Conservation (phyloP, 2,329 filamentous ascomycete genomes). For the Microcera coccophila region DNA sequence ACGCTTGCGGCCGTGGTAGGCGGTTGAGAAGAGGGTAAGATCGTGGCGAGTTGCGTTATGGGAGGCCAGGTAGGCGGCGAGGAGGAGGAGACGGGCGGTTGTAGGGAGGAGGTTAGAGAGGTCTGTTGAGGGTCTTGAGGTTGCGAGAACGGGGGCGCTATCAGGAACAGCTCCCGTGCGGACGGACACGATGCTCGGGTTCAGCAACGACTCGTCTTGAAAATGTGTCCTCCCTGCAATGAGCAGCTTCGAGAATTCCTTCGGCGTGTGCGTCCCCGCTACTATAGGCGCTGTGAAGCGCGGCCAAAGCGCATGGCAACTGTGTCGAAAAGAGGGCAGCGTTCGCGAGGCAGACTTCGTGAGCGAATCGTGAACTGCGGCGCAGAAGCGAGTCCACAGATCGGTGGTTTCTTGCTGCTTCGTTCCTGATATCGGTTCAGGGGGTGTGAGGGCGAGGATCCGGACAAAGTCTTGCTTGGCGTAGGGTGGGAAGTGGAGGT, state of each 20-base stretch:
- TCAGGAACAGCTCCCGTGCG: slow-evolving; percentile 10
- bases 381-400: slow-evolving; percentile 76
- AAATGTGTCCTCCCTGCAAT: slow-evolving; percentile 66
- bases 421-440: slow-evolving; percentile 46
- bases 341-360: slow-evolving; percentile 77
- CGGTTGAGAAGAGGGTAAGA: slow-evolving; percentile 69
- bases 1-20: slow-evolving; percentile 51
- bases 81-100: slow-evolving; percentile 68
- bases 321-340: slow-evolving; percentile 65
- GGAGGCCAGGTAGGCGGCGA: slow-evolving; percentile 76
- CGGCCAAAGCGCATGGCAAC: slow-evolving; percentile 76
- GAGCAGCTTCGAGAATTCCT: slow-evolving; percentile 81
- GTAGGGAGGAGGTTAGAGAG: slow-evolving; percentile 61
- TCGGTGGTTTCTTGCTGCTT: slow-evolving; percentile 55
- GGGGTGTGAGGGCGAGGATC: slow-evolving; percentile 62
- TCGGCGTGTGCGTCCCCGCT: slow-evolving; percentile 66
- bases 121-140: slow-evolving; percentile 34
- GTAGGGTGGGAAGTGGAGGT: slow-evolving; percentile 82
- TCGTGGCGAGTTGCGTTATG: slow-evolving; percentile 76
- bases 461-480: slow-evolving; percentile 72
- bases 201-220: slow-evolving; percentile 66
- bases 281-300: slow-evolving; percentile 76
- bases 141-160: slow-evolving; percentile 6
- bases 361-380: slow-evolving; percentile 82
- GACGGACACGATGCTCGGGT: slow-evolving; percentile 56